Percentiles rank a stretch among this genome's conserved stretches.
Evolutionary conservation across 2,329 filamentous ascomycete species (phyloP).

Genomic region (Fusarium clavum): DNA sequence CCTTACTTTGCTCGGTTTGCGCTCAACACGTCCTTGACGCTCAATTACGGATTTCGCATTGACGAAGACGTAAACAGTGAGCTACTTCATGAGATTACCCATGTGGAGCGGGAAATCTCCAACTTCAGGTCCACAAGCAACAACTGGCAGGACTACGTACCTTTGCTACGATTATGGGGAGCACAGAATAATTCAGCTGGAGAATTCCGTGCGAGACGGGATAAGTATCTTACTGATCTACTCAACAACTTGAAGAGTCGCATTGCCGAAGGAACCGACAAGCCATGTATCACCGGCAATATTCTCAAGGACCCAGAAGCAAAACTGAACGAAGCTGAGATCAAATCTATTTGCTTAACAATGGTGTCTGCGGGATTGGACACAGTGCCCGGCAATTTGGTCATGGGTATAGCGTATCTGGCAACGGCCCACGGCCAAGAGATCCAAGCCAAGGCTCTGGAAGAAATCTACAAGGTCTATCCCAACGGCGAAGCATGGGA

Average conservation of each 20-base stretch:
- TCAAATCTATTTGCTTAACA: constrained; percentile 83
- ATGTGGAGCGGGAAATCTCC: constrained; percentile 80
- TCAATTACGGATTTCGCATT: constrained; percentile 84
- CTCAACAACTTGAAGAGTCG: constrained; percentile 65
- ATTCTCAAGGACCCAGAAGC: constrained; percentile 68
- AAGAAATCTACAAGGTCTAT: constrained; percentile 77
- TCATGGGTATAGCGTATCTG: constrained; percentile 83
- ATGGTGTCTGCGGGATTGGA: constrained; percentile 87
- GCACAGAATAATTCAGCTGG: constrained; percentile 71
- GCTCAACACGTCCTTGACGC: constrained; percentile 79
- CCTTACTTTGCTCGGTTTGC: constrained; percentile 81
- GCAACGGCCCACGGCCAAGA: constrained; percentile 74
- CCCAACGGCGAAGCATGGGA: constrained; percentile 82
- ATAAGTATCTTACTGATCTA: constrained; percentile 74
- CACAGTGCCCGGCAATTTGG: constrained; percentile 82
- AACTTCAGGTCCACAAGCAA: constrained; percentile 83
- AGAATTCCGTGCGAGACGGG: constrained; percentile 74
- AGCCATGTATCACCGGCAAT: constrained; percentile 56
- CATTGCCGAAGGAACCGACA: constrained; percentile 55
- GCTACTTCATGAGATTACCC: constrained; percentile 77
- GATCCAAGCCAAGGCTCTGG: constrained; percentile 76
- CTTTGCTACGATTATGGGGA: constrained; percentile 73
- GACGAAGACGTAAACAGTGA: constrained; percentile 75
- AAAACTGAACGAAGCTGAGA: constrained; percentile 66
- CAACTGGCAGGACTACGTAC: constrained; percentile 89